These are phyloP conservation scores for Acacia acuminata DNA, from an alignment of 306 rosid species.

Conservation along the genomic window DNA sequence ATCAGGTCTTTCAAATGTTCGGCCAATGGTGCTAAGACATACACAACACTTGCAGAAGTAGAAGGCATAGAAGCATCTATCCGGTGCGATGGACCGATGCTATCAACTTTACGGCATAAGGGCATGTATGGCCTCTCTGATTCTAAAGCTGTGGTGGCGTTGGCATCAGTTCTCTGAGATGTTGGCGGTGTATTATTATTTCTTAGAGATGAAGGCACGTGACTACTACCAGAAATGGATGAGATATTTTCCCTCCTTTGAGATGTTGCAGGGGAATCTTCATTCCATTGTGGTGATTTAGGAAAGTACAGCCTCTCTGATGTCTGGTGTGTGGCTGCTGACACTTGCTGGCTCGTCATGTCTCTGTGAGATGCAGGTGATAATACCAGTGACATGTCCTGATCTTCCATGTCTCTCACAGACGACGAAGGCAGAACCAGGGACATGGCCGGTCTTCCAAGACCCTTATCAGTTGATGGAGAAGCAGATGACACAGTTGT, in stretches of 20 bases:
- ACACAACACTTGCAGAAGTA: constrained; percentile 40
- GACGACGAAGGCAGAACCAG: constrained; percentile 41
- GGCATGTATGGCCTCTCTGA: constrained; percentile 42
- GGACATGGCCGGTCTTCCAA: constrained; percentile 41
- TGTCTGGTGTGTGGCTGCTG: constrained; percentile 35
- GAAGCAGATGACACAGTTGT: constrained; percentile 44
- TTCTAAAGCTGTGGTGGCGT: constrained; percentile 26
- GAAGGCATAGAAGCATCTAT: constrained; percentile 33
- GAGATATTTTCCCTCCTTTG: constrained; percentile 50
- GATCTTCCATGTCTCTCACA: constrained; percentile 40
- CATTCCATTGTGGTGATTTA: constrained; percentile 49
- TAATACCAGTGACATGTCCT: constrained; percentile 44
- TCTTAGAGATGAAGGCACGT: constrained; percentile 35
- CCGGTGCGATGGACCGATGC: constrained; percentile 36
- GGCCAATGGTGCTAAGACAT: constrained; percentile 28
- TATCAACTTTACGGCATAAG: constrained; percentile 32
- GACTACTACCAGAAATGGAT: constrained; percentile 38
- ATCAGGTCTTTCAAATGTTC: constrained; percentile 44
- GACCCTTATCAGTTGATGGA: constrained; percentile 41
- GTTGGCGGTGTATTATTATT: constrained; percentile 25
- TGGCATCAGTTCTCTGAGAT: constrained; percentile 33
- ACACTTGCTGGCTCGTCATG: constrained; percentile 34
- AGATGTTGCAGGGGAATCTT: constrained; percentile 34
- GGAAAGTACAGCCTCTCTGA: constrained; percentile 47
- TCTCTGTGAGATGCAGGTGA: constrained; percentile 44